These are phyloP conservation scores for Mycena pura DNA, from an alignment of 768 basidiomycete species.

Conservation along the genomic window DNA sequence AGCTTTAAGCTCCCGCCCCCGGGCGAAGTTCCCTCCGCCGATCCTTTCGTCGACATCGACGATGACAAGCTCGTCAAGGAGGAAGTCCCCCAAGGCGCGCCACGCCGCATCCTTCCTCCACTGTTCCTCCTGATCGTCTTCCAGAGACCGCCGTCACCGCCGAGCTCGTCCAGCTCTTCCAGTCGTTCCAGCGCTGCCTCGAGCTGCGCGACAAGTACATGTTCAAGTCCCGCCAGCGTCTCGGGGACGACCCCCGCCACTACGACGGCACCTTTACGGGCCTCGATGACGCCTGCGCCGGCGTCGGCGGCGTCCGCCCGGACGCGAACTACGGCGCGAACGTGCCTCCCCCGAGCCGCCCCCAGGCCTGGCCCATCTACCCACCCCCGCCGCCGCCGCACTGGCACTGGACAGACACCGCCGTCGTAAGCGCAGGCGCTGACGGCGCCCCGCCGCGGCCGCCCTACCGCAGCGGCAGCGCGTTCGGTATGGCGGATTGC, in stretches of 20 bases:
- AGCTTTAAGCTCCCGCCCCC: conserved; percentile 44
- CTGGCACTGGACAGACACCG: conserved; percentile 84
- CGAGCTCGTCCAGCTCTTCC: conserved; percentile 64
- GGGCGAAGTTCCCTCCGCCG: conserved; percentile 20
- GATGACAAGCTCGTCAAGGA: conserved; percentile 29
- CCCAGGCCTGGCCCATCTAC: conserved; percentile 85
- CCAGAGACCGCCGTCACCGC: conserved; percentile 43
- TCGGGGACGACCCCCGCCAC: conserved; percentile 95
- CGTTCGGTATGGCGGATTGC: conserved; percentile 76
- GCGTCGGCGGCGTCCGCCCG: conserved; percentile 72
- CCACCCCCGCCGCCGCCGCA: conserved; percentile 93
- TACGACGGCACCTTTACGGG: conserved; percentile 82
- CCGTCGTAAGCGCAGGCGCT: conserved; percentile 54
- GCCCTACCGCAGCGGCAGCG: conserved; percentile 40
- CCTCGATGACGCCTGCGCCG: conserved; percentile 64
- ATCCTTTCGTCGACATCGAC: conserved; percentile 41
- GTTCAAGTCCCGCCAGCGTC: conserved; percentile 80
- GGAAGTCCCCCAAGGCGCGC: conserved; percentile 24
- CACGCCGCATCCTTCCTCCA: conserved; percentile 22
- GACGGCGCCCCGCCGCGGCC: too few relatives aligned
- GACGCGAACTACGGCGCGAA: conserved; percentile 51
- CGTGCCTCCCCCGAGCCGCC: conserved; percentile 36
- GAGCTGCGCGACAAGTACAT: conserved; percentile 97
- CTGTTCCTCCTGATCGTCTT: conserved; percentile 25
- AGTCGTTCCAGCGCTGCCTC: conserved; percentile 83